Evolutionary conservation across 257 asterid genomes (phyloP).

Genomic region (Fraxinus americana): DNA sequence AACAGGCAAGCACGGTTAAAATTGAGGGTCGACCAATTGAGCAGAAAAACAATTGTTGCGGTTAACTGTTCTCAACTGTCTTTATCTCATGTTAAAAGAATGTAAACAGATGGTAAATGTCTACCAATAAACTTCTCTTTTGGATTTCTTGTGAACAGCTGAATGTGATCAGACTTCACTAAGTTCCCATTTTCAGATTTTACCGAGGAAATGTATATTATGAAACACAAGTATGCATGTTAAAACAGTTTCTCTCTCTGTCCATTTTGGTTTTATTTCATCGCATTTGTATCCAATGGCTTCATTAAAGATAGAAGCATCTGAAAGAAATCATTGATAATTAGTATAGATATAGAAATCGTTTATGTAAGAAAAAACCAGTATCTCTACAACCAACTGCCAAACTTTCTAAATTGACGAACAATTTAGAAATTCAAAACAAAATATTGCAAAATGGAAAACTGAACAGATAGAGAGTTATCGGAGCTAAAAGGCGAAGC

Average conservation of each 20-base stretch:
- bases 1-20: slow-evolving; percentile 60
- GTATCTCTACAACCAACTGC: not conserved
- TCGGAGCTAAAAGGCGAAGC: not conserved
- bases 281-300: no score
- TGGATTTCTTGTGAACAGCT: not conserved
- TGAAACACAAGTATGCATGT: not conserved
- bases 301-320: no score
- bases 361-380: no score
- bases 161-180: not conserved
- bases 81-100: slow-evolving; percentile 16
- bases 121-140: not conserved
- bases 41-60: slow-evolving; percentile 93
- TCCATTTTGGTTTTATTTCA: not conserved
- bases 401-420: not conserved
- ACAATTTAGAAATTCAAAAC: slow-evolving; percentile 4
- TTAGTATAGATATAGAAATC: not conserved
- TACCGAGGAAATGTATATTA: not conserved
- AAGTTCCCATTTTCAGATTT: not conserved
- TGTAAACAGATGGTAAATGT: slow-evolving; percentile 28
- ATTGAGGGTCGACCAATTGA: slow-evolving; percentile 93
- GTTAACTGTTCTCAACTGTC: slow-evolving; percentile 41
- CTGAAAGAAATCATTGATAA: no score
- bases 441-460: not conserved
- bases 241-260: not conserved
- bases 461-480: not conserved